These are phyloP conservation scores for Aspergillus japonicus DNA, from an alignment of 2,329 filamentous ascomycete species.

Conservation along the genomic window DNA sequence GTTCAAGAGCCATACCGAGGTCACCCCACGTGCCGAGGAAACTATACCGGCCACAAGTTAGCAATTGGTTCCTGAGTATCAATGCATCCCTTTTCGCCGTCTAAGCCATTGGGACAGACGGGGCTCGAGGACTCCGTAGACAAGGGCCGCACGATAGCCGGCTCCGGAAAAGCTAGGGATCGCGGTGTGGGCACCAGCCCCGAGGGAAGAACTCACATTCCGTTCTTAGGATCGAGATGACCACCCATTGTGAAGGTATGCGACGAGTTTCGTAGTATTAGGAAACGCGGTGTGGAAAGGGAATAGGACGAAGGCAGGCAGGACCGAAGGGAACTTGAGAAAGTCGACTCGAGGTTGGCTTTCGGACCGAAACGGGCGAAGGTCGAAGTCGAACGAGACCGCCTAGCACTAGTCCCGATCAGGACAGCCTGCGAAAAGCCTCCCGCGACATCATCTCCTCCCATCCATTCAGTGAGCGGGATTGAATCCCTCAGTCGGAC, in stretches of 20 bases:
- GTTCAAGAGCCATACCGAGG: slow-evolving; percentile 62
- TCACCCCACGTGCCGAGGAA: slow-evolving; percentile 73
- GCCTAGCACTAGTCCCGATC: slow-evolving; percentile 37
- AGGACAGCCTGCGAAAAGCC: slow-evolving; percentile 35
- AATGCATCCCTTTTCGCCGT: background rate
- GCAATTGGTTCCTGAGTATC: slow-evolving; percentile 7
- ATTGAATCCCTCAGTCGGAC: background rate
- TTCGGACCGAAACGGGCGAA: slow-evolving; percentile 32
- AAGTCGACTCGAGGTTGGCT: slow-evolving; percentile 23
- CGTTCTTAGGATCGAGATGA: slow-evolving; percentile 43
- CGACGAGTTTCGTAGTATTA: slow-evolving; percentile 13
- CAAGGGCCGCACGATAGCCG: slow-evolving; percentile 11
- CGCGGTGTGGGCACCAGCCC: background rate
- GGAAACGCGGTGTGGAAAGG: slow-evolving; percentile 13
- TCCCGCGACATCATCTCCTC: slow-evolving; percentile 36
- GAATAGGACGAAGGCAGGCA: slow-evolving; percentile 14
- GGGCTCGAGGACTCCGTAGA: slow-evolving; percentile 1
- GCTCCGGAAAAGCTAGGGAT: slow-evolving; percentile 11
- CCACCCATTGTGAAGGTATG: slow-evolving; percentile 38
- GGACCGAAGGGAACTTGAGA: slow-evolving; percentile 17
- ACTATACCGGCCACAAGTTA: slow-evolving; percentile 48
- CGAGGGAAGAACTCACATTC: slow-evolving; percentile 39
- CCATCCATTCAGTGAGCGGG: slow-evolving; percentile 22
- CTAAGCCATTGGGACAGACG: background rate
- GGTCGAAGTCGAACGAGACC: slow-evolving; percentile 25